Evolutionary conservation across 352 stramenopile genomes (phyloP), one percentile per base, ranked within the genome.

Genomic region (Pythium oligandrum): DNA sequence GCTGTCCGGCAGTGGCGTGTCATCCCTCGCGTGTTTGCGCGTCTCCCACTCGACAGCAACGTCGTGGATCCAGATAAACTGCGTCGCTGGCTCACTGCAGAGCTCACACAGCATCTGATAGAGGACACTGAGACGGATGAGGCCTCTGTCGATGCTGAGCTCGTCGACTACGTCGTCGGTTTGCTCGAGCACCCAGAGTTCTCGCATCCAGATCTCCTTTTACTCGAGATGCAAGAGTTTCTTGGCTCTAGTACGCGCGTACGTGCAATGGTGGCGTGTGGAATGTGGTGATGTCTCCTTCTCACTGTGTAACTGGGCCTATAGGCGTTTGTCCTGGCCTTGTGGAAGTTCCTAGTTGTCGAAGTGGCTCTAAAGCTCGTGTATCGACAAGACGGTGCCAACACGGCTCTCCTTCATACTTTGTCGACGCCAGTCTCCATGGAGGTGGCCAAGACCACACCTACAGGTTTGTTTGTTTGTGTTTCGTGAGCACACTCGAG

Each of bases 261-360:
- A 43, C 54, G 75, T 48, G 9, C 17, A 30, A 11, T 7, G 17
- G 17, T n/a, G 9, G 40, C 9, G 39, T 38, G 6, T 34, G n/a
- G 32, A 8, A 34, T 4, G 26, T 37, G n/a, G 4, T 49, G 46
- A 44, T 10, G 26, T 52, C 7, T 38, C 10, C 38, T 12, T 42
- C 38, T 12, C 38, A 8, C 38, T 8, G 7, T 12, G 7, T 42
- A 42, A 42, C 38, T 32, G 40, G 34, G 17, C 11, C 51, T 44
- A 7, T 44, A 90, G 83, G 45, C 53, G 6, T 84, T 90, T 57
- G 80, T 90, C 53, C 53, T 89, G 7, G 67, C 70, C 10, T 51
- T 93, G 40, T 93, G 79, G 79, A 86, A 84, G 50, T 93, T 85
- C 60, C 54, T 90, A 44, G 59, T 88, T 5, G 47, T 89, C 32